Evolutionary conservation across 1,284 basidiomycete genomes (phyloP).

Genomic region (Trichosporon asahii): DNA sequence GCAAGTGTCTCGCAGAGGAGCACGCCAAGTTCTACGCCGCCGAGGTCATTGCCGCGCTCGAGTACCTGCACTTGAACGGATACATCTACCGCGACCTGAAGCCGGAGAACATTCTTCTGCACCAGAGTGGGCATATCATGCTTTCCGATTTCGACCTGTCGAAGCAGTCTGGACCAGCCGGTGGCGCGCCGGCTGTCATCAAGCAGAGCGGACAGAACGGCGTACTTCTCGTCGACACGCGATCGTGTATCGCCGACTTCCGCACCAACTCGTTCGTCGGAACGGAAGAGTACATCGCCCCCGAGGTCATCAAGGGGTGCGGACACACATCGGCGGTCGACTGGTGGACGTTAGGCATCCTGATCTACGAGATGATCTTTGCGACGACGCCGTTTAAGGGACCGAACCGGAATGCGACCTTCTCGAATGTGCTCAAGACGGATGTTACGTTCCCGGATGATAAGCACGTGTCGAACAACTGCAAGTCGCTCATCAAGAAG

Average conservation of each 20-base stretch:
- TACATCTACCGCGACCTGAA: constrained; percentile 99
- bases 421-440: constrained; percentile 86
- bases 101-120: constrained; percentile 98
- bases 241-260: constrained; percentile 95
- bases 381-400: constrained; percentile 99
- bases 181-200: constrained; percentile 84
- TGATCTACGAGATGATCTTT: constrained; percentile 99
- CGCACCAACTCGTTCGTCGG: constrained; percentile 98
- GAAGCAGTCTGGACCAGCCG: constrained; percentile 83
- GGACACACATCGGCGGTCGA: constrained; percentile 98
- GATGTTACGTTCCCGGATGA: constrained; percentile 84
- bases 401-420: constrained; percentile 87
- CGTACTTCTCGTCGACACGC: constrained; percentile 80
- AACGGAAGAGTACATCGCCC: constrained; percentile 98
- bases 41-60: constrained; percentile 94
- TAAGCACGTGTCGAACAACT: constrained; percentile 75
- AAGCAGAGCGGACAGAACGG: constrained; percentile 84
- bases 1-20: constrained; percentile 92
- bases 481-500: constrained; percentile 83
- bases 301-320: constrained; percentile 95
- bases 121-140: constrained; percentile 99
- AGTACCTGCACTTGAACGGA: constrained; percentile 98
- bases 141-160: constrained; percentile 98
- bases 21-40: constrained; percentile 97
- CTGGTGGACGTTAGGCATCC: constrained; percentile 98